Conservation (phyloP, 1,284 basidiomycete genomes). For the Ceratobasidium sp. region DNA sequence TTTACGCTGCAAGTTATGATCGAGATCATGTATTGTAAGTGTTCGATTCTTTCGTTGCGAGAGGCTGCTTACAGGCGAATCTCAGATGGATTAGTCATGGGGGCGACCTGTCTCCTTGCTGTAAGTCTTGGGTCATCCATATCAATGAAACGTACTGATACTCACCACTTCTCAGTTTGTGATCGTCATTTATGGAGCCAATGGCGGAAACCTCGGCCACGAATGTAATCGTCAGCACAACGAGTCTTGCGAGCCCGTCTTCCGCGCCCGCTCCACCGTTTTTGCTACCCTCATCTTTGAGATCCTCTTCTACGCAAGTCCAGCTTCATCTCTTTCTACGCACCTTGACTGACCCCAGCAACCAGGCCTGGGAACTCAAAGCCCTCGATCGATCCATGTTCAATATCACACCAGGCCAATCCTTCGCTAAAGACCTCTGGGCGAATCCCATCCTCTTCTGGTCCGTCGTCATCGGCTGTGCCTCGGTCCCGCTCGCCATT, state of each 20-base stretch:
- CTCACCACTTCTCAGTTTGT: slow-evolving; percentile 57
- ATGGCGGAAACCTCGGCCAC: slow-evolving; percentile 63
- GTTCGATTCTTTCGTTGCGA: neutral
- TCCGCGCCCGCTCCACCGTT: slow-evolving; percentile 67
- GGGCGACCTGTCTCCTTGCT: slow-evolving; percentile 62
- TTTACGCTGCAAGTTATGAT: slow-evolving; percentile 65
- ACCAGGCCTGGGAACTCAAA: slow-evolving; percentile 44
- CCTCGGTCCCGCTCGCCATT: slow-evolving; percentile 64
- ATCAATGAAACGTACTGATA: neutral
- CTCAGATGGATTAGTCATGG: slow-evolving; percentile 72
- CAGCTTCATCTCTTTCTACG: neutral
- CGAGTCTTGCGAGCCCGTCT: slow-evolving; percentile 61
- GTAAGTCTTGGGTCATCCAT: slow-evolving; percentile 16
- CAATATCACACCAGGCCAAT: slow-evolving; percentile 41
- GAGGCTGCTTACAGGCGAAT: neutral
- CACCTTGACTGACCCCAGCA: neutral
- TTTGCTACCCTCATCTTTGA: slow-evolving; percentile 68
- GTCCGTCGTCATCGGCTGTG: slow-evolving; percentile 63
- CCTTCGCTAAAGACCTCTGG: slow-evolving; percentile 61
- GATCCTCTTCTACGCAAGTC: slow-evolving; percentile 57
- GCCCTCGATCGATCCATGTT: slow-evolving; percentile 44
- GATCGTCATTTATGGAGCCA: slow-evolving; percentile 67
- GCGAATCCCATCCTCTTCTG: slow-evolving; percentile 68
- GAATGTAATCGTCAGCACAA: slow-evolving; percentile 63
- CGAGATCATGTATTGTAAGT: slow-evolving; percentile 64